Conservation (phyloP, 306 rosid genomes). For the Vigna reflexopilosa region DNA sequence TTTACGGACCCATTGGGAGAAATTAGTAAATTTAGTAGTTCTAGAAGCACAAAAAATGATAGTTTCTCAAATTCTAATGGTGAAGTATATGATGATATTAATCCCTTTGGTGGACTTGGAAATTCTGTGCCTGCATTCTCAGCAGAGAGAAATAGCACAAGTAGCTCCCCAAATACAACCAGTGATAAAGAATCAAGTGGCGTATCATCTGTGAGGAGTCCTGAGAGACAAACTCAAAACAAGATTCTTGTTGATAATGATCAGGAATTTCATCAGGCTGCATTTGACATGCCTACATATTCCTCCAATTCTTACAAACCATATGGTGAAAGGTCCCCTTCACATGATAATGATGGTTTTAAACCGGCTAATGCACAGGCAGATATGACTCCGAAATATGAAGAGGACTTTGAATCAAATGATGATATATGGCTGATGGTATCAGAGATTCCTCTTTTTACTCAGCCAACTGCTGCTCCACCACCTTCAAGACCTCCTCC, state of each 20-base stretch:
- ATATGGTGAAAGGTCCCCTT: slow-evolving; percentile 64
- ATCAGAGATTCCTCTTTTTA: slow-evolving; percentile 90
- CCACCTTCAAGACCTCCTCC: slow-evolving; percentile 99
- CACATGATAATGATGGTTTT: slow-evolving; percentile 54
- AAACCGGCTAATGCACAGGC: slow-evolving; percentile 52
- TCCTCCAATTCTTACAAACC: slow-evolving; percentile 63
- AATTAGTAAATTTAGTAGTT: slow-evolving; percentile 67
- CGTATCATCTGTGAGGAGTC: slow-evolving; percentile 61
- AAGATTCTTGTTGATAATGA: slow-evolving; percentile 61
- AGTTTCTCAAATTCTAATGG: slow-evolving; percentile 60
- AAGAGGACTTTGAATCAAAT: slow-evolving; percentile 63
- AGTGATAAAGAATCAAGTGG: slow-evolving; percentile 62
- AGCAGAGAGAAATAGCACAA: slow-evolving; percentile 65
- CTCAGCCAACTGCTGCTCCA: slow-evolving; percentile 93
- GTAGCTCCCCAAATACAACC: slow-evolving; percentile 59
- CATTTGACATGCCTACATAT: slow-evolving; percentile 67
- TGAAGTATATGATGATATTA: slow-evolving; percentile 63
- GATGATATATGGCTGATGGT: slow-evolving; percentile 88
- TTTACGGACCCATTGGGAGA: slow-evolving; percentile 73
- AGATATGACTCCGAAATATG: slow-evolving; percentile 64
- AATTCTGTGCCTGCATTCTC: slow-evolving; percentile 75
- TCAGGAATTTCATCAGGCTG: slow-evolving; percentile 66
- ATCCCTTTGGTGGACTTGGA: slow-evolving; percentile 83
- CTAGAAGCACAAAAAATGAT: slow-evolving; percentile 61
- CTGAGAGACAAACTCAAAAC: slow-evolving; percentile 62